Evolutionary conservation across 495 filamentous ascomycete species (phyloP).

Genomic region (Penicillium alfredii): DNA sequence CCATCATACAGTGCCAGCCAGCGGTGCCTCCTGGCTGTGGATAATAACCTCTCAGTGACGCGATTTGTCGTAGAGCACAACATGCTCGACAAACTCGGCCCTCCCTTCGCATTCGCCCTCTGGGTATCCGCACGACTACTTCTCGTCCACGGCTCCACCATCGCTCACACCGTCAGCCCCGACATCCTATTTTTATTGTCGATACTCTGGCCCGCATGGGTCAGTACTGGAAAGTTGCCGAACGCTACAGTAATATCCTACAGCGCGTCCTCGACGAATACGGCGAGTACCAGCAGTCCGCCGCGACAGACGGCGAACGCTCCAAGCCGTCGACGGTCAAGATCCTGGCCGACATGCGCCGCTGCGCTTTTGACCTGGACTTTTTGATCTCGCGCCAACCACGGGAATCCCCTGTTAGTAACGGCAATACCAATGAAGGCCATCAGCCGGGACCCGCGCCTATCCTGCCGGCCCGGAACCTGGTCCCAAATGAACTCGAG

Average conservation of each 20-base stretch:
- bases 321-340: constrained; percentile 73
- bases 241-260: constrained; percentile 72
- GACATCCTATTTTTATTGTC: constrained; percentile 73
- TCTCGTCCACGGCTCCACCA: constrained; percentile 81
- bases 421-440: constrained; percentile 21
- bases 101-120: constrained; percentile 81
- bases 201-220: constrained; percentile 76
- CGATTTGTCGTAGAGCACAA: constrained; percentile 66
- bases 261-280: constrained; percentile 81
- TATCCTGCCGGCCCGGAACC: constrained; percentile 45
- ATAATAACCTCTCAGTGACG: constrained; percentile 72
- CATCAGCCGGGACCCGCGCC: constrained; percentile 14
- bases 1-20: constrained; percentile 78
- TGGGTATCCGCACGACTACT: constrained; percentile 88
- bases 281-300: constrained; percentile 63
- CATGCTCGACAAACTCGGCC: constrained; percentile 72
- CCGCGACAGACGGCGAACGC: constrained; percentile 52
- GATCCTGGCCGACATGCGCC: constrained; percentile 83
- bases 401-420: constrained; percentile 40
- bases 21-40: constrained; percentile 72
- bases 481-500: constrained; percentile 75
- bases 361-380: constrained; percentile 78
- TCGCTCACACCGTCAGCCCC: constrained; percentile 71
- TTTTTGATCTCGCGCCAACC: constrained; percentile 82
- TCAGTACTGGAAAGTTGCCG: constrained; percentile 75